Base-by-base conservation (phyloP, 2,329 filamentous ascomycete species). In the Neopestalotiopsis rosae region DNA sequence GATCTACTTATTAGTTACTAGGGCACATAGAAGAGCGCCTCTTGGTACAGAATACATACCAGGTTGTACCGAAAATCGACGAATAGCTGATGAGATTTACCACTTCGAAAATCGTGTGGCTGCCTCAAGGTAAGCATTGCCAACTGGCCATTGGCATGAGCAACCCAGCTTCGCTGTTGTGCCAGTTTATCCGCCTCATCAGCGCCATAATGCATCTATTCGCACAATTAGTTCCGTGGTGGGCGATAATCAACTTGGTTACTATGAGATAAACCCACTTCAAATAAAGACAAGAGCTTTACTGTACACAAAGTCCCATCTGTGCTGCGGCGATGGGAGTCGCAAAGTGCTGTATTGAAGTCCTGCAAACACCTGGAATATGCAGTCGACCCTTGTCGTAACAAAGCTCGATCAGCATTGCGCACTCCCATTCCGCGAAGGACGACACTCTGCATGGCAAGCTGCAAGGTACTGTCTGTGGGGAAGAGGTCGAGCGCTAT, bases 191-290 rank as follows among this genome's bases (percentile, higher is more conserved):
- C 56, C 20, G 30, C 14, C 24, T 59, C 56, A 28, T 59, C 56
- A 13, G 56, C 20, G 56, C 56, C 56, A 32, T 59, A 59, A 59
- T 59, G 56, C 56, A 59, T 59, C 56, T 59, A 30, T 52, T 9
- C 14, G n/a, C 45, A n/a, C 17, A 17, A 52, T 52, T n/a, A 52
- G 17, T 52, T 45, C 17, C n/a, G 13, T 52, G n/a, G 13, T 3
- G 13, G 14, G 14, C 45, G 1, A n/a, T 9, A n/a, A 52, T 7
- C 45, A n/a, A 17, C 45, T 52, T 17, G 45, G 14, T 7, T 7
- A 52, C 4, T 20, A 52, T 52, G 3, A 17, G 14, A 52, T 5
- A 17, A 52, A 20, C 56, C 14, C 14, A 59, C 56, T 32, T 59
- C 56, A n/a, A 59, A 59, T 7, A 59, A 32, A 9, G 56, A 59